Percentiles rank a stretch among this genome's conserved stretches.
Evolutionary conservation across 768 basidiomycete species (phyloP).

Genomic region (Grammothele lineata): DNA sequence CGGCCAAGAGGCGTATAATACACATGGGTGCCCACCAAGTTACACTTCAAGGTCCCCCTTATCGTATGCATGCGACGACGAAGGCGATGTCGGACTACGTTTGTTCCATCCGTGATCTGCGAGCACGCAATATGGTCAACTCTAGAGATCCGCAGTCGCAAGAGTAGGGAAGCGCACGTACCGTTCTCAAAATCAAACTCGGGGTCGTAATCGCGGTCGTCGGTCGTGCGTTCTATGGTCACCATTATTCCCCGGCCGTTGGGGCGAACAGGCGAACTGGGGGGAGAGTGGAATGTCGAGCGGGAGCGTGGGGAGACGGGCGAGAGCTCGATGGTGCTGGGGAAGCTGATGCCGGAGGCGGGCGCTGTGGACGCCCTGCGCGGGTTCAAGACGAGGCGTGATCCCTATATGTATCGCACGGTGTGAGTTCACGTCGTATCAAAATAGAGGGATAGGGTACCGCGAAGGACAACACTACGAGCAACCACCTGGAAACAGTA

Average conservation of each 20-base stretch:
- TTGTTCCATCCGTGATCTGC: too few relatives aligned
- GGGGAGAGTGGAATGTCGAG: background rate
- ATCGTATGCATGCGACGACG: too few relatives aligned
- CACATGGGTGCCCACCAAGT: too few relatives aligned
- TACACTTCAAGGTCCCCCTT: too few relatives aligned
- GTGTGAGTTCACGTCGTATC: background rate
- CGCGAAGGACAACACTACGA: conserved; percentile 24
- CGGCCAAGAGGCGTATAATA: too few relatives aligned
- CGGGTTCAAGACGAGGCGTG: conserved; percentile 11
- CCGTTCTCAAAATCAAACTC: too few relatives aligned
- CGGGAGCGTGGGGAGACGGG: too few relatives aligned
- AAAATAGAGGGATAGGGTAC: conserved; percentile 2
- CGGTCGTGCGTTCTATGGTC: background rate
- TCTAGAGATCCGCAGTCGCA: too few relatives aligned
- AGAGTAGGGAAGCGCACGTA: too few relatives aligned
- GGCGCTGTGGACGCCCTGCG: background rate
- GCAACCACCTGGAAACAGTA: conserved; percentile 17
- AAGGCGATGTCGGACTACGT: too few relatives aligned
- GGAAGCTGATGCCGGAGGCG: background rate
- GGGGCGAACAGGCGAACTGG: background rate
- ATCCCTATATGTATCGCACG: conserved; percentile 4
- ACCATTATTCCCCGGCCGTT: background rate
- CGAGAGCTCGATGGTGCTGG: background rate
- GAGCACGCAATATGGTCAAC: too few relatives aligned
- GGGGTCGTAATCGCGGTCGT: too few relatives aligned